Evolutionary conservation across 495 filamentous ascomycete species (phyloP).

Genomic region (Massariosphaeria phaeospora): DNA sequence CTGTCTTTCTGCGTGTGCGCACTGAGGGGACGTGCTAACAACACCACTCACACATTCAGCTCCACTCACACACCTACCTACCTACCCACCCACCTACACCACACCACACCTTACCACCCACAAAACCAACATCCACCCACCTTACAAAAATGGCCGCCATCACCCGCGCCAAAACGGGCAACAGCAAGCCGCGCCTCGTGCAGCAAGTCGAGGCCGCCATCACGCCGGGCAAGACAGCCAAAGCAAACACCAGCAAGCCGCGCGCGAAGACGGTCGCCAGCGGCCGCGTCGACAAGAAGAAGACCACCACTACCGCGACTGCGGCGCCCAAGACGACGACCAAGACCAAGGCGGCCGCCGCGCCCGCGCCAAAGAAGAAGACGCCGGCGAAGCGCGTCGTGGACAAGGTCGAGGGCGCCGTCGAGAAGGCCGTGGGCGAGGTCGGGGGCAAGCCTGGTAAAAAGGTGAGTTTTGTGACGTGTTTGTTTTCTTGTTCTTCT

Average conservation of each 20-base stretch:
- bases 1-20: too few relatives aligned
- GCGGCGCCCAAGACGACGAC: conserved; percentile 11
- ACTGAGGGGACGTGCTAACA: too few relatives aligned
- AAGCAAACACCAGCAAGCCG: conserved; percentile 38
- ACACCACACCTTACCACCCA: neutral
- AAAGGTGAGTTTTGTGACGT: conserved; percentile 33
- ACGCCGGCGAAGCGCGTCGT: conserved; percentile 19
- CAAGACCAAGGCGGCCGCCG: neutral
- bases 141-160: conserved; percentile 6
- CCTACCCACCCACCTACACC: neutral
- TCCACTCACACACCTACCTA: neutral
- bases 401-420: conserved; percentile 37
- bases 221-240: conserved; percentile 23
- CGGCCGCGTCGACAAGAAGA: conserved; percentile 27
- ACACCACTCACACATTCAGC: neutral
- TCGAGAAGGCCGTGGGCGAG: conserved; percentile 33
- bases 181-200: conserved; percentile 31
- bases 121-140: neutral
- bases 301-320: conserved; percentile 6
- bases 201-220: conserved; percentile 16
- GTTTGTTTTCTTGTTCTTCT: neutral
- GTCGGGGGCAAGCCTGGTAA: conserved; percentile 26
- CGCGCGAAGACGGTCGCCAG: conserved; percentile 31
- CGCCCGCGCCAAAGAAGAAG: too few relatives aligned
- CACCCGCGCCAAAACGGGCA: conserved; percentile 36